Conservation (phyloP, 129 eudicot species). For the Calendula officinalis region DNA sequence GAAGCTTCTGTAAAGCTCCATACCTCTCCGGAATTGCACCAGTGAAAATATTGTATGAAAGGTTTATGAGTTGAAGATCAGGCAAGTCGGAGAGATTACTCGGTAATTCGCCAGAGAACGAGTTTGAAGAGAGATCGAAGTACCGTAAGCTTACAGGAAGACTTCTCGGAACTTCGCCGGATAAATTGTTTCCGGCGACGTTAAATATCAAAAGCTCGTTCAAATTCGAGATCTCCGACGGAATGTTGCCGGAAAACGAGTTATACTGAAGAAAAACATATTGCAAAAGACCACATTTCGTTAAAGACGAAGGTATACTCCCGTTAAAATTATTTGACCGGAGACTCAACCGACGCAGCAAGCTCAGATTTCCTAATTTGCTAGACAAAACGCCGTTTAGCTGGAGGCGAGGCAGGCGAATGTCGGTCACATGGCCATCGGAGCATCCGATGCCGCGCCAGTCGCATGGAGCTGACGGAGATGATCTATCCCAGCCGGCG, state of each 20-base stretch:
- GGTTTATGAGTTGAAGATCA: slow-evolving; percentile 40
- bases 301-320: slow-evolving; percentile 50
- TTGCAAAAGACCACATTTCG: slow-evolving; percentile 43
- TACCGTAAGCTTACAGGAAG: slow-evolving; percentile 46
- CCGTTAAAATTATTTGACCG: slow-evolving; percentile 53
- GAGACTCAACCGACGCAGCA: slow-evolving; percentile 66
- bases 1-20: slow-evolving; percentile 48
- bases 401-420: slow-evolving; percentile 64
- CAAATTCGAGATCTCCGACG: slow-evolving; percentile 44
- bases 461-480: slow-evolving; percentile 76
- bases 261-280: slow-evolving; percentile 59
- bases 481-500: slow-evolving; percentile 48
- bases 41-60: slow-evolving; percentile 54
- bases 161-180: slow-evolving; percentile 51
- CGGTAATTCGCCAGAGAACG: slow-evolving; percentile 58
- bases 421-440: slow-evolving; percentile 47
- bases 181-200: slow-evolving; percentile 55
- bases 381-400: slow-evolving; percentile 52
- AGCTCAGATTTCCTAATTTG: slow-evolving; percentile 46
- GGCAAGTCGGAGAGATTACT: slow-evolving; percentile 36
- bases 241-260: slow-evolving; percentile 55
- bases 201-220: slow-evolving; percentile 40
- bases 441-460: slow-evolving; percentile 81
- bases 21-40: slow-evolving; percentile 66
- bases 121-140: slow-evolving; percentile 56